Conservation (phyloP, 2,329 filamentous ascomycete genomes). For the Orbilia ellipsospora region DNA sequence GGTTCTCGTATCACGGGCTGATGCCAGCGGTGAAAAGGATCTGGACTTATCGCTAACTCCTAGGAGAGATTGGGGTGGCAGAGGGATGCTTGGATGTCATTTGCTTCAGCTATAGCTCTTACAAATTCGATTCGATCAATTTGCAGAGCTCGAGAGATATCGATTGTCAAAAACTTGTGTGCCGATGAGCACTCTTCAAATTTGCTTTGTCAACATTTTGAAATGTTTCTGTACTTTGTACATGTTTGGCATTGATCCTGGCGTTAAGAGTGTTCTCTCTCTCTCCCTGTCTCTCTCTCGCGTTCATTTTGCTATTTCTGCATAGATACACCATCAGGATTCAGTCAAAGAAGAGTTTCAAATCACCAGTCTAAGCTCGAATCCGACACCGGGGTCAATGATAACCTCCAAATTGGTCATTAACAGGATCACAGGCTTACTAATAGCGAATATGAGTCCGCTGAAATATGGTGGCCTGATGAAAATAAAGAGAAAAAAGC, state of each 20-base stretch:
- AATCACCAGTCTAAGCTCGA: too few relatives aligned
- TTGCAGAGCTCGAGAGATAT: too few relatives aligned
- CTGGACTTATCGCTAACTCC: conserved; percentile 70
- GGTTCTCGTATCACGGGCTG: conserved; percentile 57
- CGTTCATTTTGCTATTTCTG: neutral
- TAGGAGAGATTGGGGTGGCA: conserved; percentile 85
- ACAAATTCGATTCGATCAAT: neutral
- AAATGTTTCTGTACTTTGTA: neutral
- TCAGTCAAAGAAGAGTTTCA: neutral
- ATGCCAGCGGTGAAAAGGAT: conserved; percentile 55
- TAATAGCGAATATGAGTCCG: neutral
- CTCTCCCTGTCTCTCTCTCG: neutral
- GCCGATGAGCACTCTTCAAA: neutral
- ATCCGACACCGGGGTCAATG: too few relatives aligned
- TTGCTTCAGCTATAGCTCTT: conserved; percentile 76
- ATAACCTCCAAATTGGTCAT: neutral
- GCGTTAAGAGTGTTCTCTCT: conserved; percentile 12
- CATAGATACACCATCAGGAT: conserved; percentile 14
- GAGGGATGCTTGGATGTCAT: conserved; percentile 90
- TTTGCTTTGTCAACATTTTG: neutral
- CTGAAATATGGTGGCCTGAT: too few relatives aligned
- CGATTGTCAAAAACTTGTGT: neutral
- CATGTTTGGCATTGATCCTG: conserved; percentile 29
- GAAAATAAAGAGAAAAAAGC: too few relatives aligned
- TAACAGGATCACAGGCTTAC: neutral